phyloP scores from a whole-genome alignment of 176 grass and related monocot genomes.

The Pontederia paniculata region DNA sequence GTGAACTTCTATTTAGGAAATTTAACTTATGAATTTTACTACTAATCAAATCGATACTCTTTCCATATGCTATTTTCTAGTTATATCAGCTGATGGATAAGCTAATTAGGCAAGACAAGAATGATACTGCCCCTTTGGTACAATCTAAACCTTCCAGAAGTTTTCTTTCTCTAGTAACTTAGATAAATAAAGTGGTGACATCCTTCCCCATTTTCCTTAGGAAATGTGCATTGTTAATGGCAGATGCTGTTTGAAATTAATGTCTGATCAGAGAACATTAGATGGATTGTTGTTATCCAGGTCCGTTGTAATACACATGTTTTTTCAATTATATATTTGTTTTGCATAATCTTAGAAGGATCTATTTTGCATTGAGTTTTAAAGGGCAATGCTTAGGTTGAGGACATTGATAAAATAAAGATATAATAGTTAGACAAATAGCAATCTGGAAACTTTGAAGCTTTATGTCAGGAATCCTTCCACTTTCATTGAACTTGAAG shows the following conservation, averaged over 20 bases:
- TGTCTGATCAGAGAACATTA: conserved; percentile 23
- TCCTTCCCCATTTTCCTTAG: conserved; percentile 29
- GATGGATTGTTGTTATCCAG: conserved; percentile 59
- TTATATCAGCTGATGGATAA: conserved; percentile 67
- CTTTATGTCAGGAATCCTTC: too few species aligned
- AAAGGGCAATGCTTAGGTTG: too few species aligned
- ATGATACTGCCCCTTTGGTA: conserved; percentile 50
- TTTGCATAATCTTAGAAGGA: too few species aligned
- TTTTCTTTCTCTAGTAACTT: background rate
- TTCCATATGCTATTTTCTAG: conserved; percentile 29
- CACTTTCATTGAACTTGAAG: too few species aligned
- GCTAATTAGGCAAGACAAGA: conserved; percentile 36
- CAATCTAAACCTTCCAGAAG: conserved; percentile 6
- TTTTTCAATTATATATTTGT: background rate
- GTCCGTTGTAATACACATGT: conserved; percentile 14
- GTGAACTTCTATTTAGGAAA: too few species aligned
- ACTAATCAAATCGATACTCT: background rate
- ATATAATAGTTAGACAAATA: too few species aligned
- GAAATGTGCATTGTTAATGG: conserved; percentile 68
- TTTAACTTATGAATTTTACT: too few species aligned
- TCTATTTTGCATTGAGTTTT: too few species aligned
- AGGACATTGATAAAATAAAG: too few species aligned
- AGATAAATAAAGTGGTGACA: background rate
- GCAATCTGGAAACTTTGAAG: too few species aligned
- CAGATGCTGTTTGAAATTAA: conserved; percentile 51